Evolutionary conservation across 176 grass and related monocot genomes (phyloP), one percentile per base, ranked within the genome.

Genomic region (Poa pratensis): DNA sequence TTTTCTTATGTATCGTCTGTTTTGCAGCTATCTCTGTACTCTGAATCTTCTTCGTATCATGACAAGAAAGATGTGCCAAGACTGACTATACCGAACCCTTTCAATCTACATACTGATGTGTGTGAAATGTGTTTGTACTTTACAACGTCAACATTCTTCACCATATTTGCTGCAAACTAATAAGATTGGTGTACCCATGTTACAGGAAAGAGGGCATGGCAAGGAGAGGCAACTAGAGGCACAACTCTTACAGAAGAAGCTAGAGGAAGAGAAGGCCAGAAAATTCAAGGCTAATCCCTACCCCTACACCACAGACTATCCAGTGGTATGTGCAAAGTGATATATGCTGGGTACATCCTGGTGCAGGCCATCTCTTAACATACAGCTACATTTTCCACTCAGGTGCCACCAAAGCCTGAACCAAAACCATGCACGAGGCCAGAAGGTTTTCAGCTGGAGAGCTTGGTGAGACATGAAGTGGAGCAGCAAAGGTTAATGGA

Each of bases 231-330:
- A 94, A 42, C 84, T 96, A 69, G 54, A 82, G 37, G 81, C 75
- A 32, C 88, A 94, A 51, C 75, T 99, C 18, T 57, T 86, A 14
- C 90, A 89, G n/a, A 96, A 91, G 83, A 72, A 99, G 66, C 80
- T 92, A 78, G 88, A 96, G 40, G 94, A 99, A 42, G 91, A 94
- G 77, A 96, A 83, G 46, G 86, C 94, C 39, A 89, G 88, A 80
- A 60, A 91, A 86, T 92, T n/a, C 51, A 99, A 91, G 68, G 97
- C 97, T 82, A 94, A 79, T 27, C 91, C 97, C 53, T 99, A 99
- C 12, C 97, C 97, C 20, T 99, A 99, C 58, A 92, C 97, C 17
- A 99, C 94, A 20, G 94, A 99, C 65, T 99, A 92, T 66, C 97
- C 97, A 70, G 94, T 92, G 84, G 97, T 99, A 92, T 70, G 40